Conservation (phyloP, 805 yeast species). For the Blastobotrys terrestris region DNA sequence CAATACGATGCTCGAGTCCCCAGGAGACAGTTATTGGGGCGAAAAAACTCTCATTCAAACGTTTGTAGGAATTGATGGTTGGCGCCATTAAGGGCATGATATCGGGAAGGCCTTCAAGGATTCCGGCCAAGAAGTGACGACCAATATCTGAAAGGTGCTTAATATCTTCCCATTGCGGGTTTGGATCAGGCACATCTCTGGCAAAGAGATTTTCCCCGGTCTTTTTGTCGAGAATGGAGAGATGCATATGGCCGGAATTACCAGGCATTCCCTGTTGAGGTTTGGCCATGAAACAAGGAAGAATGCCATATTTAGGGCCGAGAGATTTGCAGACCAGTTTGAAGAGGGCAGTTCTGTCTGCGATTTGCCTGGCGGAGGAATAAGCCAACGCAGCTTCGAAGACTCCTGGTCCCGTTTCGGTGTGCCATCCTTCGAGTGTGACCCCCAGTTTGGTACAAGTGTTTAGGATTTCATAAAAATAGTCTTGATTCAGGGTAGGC, state of each 20-base stretch:
- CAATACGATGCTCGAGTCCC: conserved; percentile 32
- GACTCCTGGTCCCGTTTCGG: conserved; percentile 34
- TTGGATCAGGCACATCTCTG: conserved; percentile 19
- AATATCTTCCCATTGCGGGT: conserved; percentile 26
- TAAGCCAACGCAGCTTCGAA: conserved; percentile 32
- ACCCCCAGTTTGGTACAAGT: conserved; percentile 20
- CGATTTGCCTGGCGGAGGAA: conserved; percentile 24
- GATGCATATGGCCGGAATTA: conserved; percentile 32
- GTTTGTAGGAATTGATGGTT: conserved; percentile 31
- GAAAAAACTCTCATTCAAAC: conserved; percentile 32
- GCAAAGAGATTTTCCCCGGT: conserved; percentile 26
- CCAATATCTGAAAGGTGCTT: conserved; percentile 25
- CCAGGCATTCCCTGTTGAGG: conserved; percentile 33
- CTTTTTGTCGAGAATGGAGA: conserved; percentile 23
- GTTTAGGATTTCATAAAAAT: conserved; percentile 24
- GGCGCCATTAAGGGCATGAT: conserved; percentile 34
- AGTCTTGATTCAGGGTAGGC: conserved; percentile 26
- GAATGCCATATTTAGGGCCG: conserved; percentile 23
- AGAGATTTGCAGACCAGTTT: conserved; percentile 27
- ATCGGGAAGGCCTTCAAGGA: conserved; percentile 28
- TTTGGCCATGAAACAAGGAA: conserved; percentile 35
- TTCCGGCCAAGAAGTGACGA: conserved; percentile 30
- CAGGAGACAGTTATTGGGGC: conserved; percentile 33
- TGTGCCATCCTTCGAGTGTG: conserved; percentile 31
- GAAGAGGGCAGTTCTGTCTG: conserved; percentile 30